These are phyloP conservation scores for Calocybe gangraenosa DNA, from an alignment of 768 basidiomycete species.

Conservation along the genomic window DNA sequence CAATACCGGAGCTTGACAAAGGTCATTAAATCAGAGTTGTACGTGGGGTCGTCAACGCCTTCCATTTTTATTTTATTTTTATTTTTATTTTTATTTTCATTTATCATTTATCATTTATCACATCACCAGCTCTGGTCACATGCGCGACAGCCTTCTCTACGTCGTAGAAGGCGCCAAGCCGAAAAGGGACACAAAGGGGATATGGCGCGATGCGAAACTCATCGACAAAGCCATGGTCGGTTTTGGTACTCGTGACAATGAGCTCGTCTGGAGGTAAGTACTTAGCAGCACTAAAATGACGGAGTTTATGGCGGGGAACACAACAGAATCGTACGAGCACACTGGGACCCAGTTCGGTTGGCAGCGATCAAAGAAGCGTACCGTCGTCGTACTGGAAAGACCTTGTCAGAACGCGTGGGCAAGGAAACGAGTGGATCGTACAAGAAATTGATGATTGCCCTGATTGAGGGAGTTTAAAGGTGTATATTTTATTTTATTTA, in stretches of 20 bases:
- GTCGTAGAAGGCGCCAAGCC: constrained; percentile 41
- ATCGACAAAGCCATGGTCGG: constrained; percentile 51
- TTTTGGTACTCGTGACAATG: constrained; percentile 44
- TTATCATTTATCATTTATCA: too few relatives aligned
- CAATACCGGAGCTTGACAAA: constrained; percentile 34
- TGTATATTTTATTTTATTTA: background rate
- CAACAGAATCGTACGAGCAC: constrained; percentile 44
- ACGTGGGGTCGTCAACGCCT: background rate
- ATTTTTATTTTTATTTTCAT: too few relatives aligned
- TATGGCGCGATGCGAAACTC: constrained; percentile 49
- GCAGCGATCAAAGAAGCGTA: constrained; percentile 46
- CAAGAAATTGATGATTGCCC: constrained; percentile 29
- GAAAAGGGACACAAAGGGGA: constrained; percentile 43
- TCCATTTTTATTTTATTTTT: background rate
- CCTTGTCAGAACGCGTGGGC: constrained; percentile 37
- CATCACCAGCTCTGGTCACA: constrained; percentile 41
- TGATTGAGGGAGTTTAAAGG: constrained; percentile 9
- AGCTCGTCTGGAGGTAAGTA: constrained; percentile 35
- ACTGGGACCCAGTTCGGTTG: constrained; percentile 47
- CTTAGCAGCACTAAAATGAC: too few relatives aligned
- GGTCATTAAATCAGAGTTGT: constrained; percentile 38
- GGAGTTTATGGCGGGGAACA: too few relatives aligned
- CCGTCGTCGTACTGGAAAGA: constrained; percentile 36
- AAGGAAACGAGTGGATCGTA: constrained; percentile 53
- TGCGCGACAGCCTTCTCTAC: constrained; percentile 40